Conservation (phyloP, 2,329 filamentous ascomycete genomes). For the Nigrospora oryzae region DNA sequence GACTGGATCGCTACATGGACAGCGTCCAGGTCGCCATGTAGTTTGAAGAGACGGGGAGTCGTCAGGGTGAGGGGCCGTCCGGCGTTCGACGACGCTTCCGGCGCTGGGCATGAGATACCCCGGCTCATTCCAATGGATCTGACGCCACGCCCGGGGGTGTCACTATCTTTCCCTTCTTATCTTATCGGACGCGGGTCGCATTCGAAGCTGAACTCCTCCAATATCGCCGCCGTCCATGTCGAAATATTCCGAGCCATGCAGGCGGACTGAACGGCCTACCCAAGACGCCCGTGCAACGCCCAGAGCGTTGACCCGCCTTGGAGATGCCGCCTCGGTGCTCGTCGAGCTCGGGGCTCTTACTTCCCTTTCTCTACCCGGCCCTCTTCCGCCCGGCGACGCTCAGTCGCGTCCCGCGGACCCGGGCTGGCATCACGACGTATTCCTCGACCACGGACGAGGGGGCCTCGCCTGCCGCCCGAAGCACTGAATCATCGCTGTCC, state of each 20-base stretch:
- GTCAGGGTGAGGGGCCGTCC: no score
- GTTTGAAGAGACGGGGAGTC: neutral
- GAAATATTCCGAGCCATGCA: neutral
- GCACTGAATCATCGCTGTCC: constrained; percentile 16
- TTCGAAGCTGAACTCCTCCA: neutral
- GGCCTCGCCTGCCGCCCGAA: constrained; percentile 6
- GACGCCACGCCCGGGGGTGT: no score
- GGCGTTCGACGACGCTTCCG: no score
- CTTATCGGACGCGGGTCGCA: neutral
- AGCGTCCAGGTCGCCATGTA: neutral
- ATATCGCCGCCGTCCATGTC: neutral
- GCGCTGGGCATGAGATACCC: no score
- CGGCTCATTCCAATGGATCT: no score
- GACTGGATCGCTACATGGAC: no score
- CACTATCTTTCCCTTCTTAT: neutral
- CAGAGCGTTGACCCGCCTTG: no score
- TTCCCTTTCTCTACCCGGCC: constrained; percentile 44
- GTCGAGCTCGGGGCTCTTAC: constrained; percentile 24
- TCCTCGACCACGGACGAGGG: constrained; percentile 7
- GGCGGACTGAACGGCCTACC: no score
- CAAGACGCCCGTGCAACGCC: no score
- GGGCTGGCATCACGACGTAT: constrained; percentile 14
- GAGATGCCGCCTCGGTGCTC: constrained; percentile 33
- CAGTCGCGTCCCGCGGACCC: constrained; percentile 8
- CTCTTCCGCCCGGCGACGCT: constrained; percentile 24